Percentiles rank a stretch among this genome's conserved stretches.
phyloP scores from a whole-genome alignment of 192 early-diverging fungal species.

The Backusella macrospora region DNA sequence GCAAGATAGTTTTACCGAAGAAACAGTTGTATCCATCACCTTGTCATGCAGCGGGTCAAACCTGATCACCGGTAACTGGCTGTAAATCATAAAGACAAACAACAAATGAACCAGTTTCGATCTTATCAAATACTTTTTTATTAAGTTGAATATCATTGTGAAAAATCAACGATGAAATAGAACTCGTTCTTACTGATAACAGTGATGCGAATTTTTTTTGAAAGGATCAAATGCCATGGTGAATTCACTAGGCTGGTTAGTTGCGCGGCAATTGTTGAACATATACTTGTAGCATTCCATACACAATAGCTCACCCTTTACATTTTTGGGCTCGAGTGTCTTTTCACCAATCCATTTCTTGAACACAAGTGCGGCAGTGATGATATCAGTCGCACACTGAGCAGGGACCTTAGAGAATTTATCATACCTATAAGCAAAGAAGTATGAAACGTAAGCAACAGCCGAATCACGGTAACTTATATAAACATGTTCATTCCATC shows the following conservation, averaged over 20 bases:
- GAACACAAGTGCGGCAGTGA: conserved; percentile 90
- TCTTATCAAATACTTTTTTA: conserved; percentile 77
- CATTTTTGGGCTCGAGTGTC: conserved; percentile 81
- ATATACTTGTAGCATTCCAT: conserved; percentile 93
- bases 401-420: conserved; percentile 74
- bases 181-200: conserved; percentile 94
- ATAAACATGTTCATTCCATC: conserved; percentile 97
- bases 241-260: conserved; percentile 81
- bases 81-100: conserved; percentile 88
- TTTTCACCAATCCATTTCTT: conserved; percentile 74
- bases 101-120: conserved; percentile 90
- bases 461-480: conserved; percentile 94
- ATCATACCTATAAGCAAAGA: conserved; percentile 93
- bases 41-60: conserved; percentile 89
- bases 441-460: conserved; percentile 96
- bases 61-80: conserved; percentile 89
- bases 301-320: conserved; percentile 77
- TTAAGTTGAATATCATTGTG: conserved; percentile 80
- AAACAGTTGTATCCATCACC: conserved; percentile 97
- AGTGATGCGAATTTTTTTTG: conserved; percentile 77
- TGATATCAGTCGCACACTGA: conserved; percentile 87
- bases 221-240: conserved; percentile 72
- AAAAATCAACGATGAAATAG: conserved; percentile 72
- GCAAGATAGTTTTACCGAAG: conserved; percentile 96
- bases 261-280: conserved; percentile 96